Evolutionary conservation across 1,139 yeast genomes (phyloP).

Genomic region (Torulaspora pretoriensis): DNA sequence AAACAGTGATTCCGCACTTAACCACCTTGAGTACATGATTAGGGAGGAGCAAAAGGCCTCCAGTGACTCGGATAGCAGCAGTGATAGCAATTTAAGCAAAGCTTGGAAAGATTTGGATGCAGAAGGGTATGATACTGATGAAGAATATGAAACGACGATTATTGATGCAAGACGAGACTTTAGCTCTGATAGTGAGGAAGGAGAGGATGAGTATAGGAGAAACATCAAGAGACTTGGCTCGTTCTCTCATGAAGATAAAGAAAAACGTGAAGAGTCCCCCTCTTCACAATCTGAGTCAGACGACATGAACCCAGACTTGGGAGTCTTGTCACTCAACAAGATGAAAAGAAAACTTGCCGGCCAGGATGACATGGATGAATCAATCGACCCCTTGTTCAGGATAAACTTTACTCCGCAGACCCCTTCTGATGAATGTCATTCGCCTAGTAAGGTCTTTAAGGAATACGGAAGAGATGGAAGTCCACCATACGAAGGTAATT

Average conservation of each 20-base stretch:
- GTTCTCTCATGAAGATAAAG: constrained; percentile 11
- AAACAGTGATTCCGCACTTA: constrained; percentile 6
- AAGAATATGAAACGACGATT: constrained; percentile 7
- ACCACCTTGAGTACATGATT: neutral
- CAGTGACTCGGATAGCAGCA: constrained; percentile 12
- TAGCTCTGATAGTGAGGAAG: constrained; percentile 11
- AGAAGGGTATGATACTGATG: constrained; percentile 11
- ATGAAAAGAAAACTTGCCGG: constrained; percentile 26
- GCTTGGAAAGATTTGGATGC: constrained; percentile 20
- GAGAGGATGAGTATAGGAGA: constrained; percentile 7
- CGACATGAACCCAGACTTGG: constrained; percentile 28
- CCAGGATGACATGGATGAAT: constrained; percentile 27
- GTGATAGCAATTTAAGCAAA: constrained; percentile 8
- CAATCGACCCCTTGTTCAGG: constrained; percentile 32
- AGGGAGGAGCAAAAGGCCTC: constrained; percentile 4
- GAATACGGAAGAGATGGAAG: constrained; percentile 14
- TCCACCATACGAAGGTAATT: constrained; percentile 19
- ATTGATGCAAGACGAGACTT: constrained; percentile 15
- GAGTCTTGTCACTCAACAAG: constrained; percentile 28
- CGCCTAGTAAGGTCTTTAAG: constrained; percentile 7
- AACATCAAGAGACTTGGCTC: constrained; percentile 10
- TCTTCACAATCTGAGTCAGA: constrained; percentile 20
- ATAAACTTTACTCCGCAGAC: constrained; percentile 13
- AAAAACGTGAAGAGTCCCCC: constrained; percentile 11
- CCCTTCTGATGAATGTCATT: constrained; percentile 9